Conservation (phyloP, 805 yeast species). For the Yarrowia sp. region DNA sequence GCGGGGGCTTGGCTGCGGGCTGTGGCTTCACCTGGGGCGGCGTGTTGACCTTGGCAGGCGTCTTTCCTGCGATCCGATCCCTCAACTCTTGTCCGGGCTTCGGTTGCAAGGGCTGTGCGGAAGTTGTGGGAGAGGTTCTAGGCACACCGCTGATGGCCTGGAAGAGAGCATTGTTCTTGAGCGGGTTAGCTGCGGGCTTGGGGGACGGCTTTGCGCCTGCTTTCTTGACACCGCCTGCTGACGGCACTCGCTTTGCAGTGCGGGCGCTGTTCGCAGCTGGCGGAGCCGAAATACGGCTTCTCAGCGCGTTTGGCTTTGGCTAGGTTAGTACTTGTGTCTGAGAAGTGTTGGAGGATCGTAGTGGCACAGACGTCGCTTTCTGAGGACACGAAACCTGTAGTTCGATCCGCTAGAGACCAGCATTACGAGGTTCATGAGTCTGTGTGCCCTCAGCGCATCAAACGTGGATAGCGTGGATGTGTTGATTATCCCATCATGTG, state of each 20-base stretch:
- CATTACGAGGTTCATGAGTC: no score
- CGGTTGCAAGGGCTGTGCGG: not conserved
- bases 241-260: not conserved
- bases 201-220: not conserved
- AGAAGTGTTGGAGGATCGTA: no score
- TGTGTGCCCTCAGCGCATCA: no score
- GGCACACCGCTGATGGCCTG: constrained; percentile 16
- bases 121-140: not conserved
- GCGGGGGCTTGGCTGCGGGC: not conserved
- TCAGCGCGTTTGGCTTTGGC: not conserved
- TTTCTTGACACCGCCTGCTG: not conserved
- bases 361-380: no score
- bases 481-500: no score
- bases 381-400: no score
- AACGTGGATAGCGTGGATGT: no score
- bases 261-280: not conserved
- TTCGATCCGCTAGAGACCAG: no score
- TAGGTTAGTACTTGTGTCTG: no score
- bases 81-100: not conserved
- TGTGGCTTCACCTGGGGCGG: not conserved
- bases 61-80: not conserved
- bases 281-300: not conserved
- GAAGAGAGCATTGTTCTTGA: not conserved
- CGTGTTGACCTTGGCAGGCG: not conserved
- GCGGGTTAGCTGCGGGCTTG: not conserved